phyloP scores from a whole-genome alignment of 23 red algal species.

The Gracilaria vermiculophylla region DNA sequence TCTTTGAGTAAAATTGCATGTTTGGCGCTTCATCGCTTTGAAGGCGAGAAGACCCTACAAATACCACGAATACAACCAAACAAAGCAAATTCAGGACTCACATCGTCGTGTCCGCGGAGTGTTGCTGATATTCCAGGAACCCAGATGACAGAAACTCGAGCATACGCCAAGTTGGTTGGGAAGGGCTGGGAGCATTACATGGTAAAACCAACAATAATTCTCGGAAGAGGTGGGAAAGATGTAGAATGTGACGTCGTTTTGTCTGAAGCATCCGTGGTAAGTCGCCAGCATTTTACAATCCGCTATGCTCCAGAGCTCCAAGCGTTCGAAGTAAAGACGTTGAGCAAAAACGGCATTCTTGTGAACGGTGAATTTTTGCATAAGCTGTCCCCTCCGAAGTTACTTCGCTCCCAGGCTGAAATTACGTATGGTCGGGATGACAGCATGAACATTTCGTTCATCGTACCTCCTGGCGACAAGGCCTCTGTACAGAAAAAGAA shows the following conservation, averaged over 20 bases:
- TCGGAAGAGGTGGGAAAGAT: conserved; percentile 48
- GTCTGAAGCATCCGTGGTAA: conserved; percentile 29
- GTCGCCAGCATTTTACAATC: conserved; percentile 62
- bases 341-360: conserved; percentile 69
- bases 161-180: conserved; percentile 61
- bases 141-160: conserved; percentile 44
- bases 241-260: conserved; percentile 41
- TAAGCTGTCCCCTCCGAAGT: conserved; percentile 22
- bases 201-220: conserved; percentile 51
- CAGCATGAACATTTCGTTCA: conserved; percentile 48
- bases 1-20: too few relatives aligned
- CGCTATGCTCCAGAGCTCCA: conserved; percentile 58
- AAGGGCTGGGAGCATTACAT: conserved; percentile 58
- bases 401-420: conserved; percentile 57
- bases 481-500: conserved; percentile 47
- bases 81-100: too few relatives aligned
- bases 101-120: too few relatives aligned
- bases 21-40: too few relatives aligned
- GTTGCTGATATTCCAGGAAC: background rate
- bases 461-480: conserved; percentile 20
- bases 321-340: conserved; percentile 61
- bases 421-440: conserved; percentile 36
- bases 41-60: too few relatives aligned
- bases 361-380: conserved; percentile 56
- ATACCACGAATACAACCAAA: too few relatives aligned